phyloP scores from a whole-genome alignment of 257 asterid genomes.

The Salvia miltiorrhiza region DNA sequence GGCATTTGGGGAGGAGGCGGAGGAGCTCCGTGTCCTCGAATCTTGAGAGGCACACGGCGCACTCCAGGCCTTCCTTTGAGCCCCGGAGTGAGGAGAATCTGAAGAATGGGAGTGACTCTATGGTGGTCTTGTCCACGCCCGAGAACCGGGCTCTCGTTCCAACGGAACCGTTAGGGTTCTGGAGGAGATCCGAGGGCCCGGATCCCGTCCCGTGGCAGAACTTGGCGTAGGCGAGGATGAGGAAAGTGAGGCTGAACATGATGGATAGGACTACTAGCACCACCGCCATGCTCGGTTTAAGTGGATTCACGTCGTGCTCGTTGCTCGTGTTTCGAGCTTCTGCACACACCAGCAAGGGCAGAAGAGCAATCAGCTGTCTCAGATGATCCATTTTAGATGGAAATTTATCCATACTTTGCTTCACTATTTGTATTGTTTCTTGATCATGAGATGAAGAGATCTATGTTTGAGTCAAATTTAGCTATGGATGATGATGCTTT shows the following conservation, averaged over 20 bases:
- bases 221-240: constrained; percentile 40
- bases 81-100: constrained; percentile 47
- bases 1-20: constrained; percentile 49
- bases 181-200: neutral
- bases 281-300: constrained; percentile 39
- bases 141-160: constrained; percentile 38
- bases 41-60: constrained; percentile 44
- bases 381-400: constrained; percentile 11
- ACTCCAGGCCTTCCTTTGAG: constrained; percentile 47
- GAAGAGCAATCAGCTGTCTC: neutral
- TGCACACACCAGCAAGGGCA: constrained; percentile 22
- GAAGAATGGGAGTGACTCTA: constrained; percentile 54
- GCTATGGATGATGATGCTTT: neutral
- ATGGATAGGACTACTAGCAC: constrained; percentile 32
- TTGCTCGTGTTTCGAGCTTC: constrained; percentile 33
- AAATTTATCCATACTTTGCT: neutral
- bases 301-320: constrained; percentile 11
- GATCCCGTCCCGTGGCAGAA: constrained; percentile 21
- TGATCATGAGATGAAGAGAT: neutral
- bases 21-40: constrained; percentile 44
- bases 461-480: neutral
- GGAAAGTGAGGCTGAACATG: constrained; percentile 35
- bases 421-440: neutral
- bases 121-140: constrained; percentile 31
- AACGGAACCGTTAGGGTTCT: neutral